Conservation (phyloP, 495 filamentous ascomycete genomes). For the Melanomma pulvis-pyrius region DNA sequence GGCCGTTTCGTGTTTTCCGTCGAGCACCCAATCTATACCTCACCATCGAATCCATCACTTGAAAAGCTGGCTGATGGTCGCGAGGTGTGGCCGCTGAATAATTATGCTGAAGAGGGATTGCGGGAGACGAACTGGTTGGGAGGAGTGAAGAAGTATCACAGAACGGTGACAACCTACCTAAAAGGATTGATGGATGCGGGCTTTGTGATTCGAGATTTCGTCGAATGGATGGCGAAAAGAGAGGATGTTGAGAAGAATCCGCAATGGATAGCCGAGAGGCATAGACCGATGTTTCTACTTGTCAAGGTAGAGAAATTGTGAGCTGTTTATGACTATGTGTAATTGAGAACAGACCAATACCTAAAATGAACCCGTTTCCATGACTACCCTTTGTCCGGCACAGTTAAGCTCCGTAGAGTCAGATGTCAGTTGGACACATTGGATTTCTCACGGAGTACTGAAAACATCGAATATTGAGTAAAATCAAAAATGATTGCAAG, state of each 20-base stretch:
- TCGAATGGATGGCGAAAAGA: background rate
- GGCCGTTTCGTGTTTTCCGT: constrained; percentile 12
- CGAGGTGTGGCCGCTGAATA: constrained; percentile 10
- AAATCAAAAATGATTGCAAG: too few species aligned
- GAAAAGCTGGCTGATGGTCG: background rate
- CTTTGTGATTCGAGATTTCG: constrained; percentile 10
- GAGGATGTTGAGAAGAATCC: constrained; percentile 5
- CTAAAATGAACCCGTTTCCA: too few species aligned
- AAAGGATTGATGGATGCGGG: background rate
- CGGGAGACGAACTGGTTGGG: constrained; percentile 10
- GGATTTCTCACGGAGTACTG: too few species aligned
- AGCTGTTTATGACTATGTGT: too few species aligned
- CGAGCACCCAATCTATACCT: constrained; percentile 9
- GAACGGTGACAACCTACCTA: constrained; percentile 3
- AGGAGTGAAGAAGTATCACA: constrained; percentile 12
- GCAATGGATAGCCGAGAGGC: background rate
- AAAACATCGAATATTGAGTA: too few species aligned
- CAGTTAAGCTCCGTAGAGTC: too few species aligned
- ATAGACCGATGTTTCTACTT: constrained; percentile 10
- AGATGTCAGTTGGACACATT: too few species aligned
- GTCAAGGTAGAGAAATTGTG: constrained; percentile 2
- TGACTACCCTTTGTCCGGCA: too few species aligned
- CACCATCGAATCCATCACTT: background rate
- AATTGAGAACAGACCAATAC: too few species aligned
- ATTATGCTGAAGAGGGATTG: constrained; percentile 1